A percentile compares a stretch with the other conserved stretches of the same genome.
Evolutionary conservation across 768 basidiomycete species (phyloP).

Genomic region (Leucogyrophana mollusca): DNA sequence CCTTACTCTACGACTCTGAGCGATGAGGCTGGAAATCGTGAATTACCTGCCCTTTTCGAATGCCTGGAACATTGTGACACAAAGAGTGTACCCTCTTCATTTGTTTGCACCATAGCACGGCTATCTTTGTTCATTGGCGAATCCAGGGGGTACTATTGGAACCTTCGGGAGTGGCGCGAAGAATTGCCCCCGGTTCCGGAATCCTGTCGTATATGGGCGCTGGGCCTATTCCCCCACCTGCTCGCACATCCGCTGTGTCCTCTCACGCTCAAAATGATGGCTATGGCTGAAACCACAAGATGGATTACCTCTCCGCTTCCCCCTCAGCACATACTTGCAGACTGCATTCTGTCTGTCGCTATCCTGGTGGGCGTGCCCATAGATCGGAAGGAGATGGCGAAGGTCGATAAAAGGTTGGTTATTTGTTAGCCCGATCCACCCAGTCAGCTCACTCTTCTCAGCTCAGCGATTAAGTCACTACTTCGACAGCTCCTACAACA

Average conservation of each 20-base stretch:
- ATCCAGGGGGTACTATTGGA: too few species aligned
- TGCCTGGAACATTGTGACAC: slow-evolving; percentile 1
- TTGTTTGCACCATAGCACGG: not conserved
- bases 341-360: slow-evolving; percentile 8
- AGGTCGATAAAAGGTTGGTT: slow-evolving; percentile 10
- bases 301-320: slow-evolving; percentile 5
- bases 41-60: slow-evolving; percentile 6
- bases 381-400: slow-evolving; percentile 5
- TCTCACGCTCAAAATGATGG: not conserved
- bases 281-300: slow-evolving; percentile 4
- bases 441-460: too few species aligned
- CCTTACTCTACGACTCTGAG: slow-evolving; percentile 4
- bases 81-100: slow-evolving; percentile 1
- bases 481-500: too few species aligned
- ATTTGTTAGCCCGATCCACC: too few species aligned
- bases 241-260: not conserved
- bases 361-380: slow-evolving; percentile 5
- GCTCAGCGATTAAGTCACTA: too few species aligned
- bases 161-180: too few species aligned
- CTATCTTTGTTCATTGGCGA: not conserved
- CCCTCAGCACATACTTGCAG: slow-evolving; percentile 2
- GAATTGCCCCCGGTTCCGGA: too few species aligned
- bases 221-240: slow-evolving; percentile 5
- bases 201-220: slow-evolving; percentile 4
- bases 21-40: slow-evolving; percentile 3